Evolutionary conservation across 192 early-diverging fungal genomes (phyloP).

Genomic region (Cladochytrium replicatum): DNA sequence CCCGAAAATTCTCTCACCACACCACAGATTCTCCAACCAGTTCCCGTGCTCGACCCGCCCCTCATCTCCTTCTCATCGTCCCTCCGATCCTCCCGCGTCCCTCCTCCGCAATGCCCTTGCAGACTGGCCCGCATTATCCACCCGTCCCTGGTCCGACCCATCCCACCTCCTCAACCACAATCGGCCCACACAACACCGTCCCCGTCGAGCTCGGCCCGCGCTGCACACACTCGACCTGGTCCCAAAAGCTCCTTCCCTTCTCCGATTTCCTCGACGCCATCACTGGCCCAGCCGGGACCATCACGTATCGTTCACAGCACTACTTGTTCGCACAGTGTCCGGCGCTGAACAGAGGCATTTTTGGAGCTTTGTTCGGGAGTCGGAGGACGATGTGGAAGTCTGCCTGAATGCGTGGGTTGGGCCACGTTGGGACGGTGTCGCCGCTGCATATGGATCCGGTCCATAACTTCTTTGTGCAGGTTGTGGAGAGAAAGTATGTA

Average conservation of each 20-base stretch:
- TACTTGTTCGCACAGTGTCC: slow-evolving; percentile 71
- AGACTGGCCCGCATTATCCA: slow-evolving; percentile 60
- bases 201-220: slow-evolving; percentile 72
- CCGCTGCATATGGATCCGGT: slow-evolving; percentile 6
- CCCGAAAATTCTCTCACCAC: slow-evolving; percentile 13
- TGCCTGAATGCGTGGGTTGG: slow-evolving; percentile 52
- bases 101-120: slow-evolving; percentile 41
- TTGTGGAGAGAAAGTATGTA: slow-evolving; percentile 9
- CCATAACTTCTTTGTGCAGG: slow-evolving; percentile 10
- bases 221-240: slow-evolving; percentile 71
- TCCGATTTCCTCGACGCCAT: slow-evolving; percentile 56
- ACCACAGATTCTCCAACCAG: slow-evolving; percentile 18
- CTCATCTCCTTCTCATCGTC: slow-evolving; percentile 26
- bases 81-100: slow-evolving; percentile 21
- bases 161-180: slow-evolving; percentile 45
- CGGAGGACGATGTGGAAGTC: slow-evolving; percentile 18
- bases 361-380: slow-evolving; percentile 41
- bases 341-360: slow-evolving; percentile 52
- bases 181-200: slow-evolving; percentile 57
- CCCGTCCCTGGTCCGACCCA: slow-evolving; percentile 49
- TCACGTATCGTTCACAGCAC: slow-evolving; percentile 81
- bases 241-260: slow-evolving; percentile 59
- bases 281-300: neutral
- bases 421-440: slow-evolving; percentile 4
- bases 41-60: slow-evolving; percentile 16